A percentile compares a stretch with the other conserved stretches of the same genome.
Evolutionary conservation across 441 rosid genomes (phyloP).

Genomic region (Pelargonium cotyledonis): DNA sequence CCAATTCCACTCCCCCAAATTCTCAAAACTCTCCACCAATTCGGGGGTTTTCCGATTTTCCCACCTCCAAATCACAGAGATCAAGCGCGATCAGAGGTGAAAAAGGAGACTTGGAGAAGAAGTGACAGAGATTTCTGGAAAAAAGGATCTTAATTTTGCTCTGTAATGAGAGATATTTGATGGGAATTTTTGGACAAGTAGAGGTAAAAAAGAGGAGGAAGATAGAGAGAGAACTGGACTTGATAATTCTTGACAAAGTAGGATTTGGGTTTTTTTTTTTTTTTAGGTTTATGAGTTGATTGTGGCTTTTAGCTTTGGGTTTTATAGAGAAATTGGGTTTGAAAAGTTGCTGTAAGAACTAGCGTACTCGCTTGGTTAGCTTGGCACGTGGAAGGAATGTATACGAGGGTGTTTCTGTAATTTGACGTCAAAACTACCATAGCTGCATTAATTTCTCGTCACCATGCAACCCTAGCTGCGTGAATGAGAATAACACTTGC

Average conservation of each 20-base stretch:
- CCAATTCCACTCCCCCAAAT: slow-evolving; percentile 3
- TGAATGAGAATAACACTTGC: too few relatives aligned
- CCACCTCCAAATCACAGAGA: slow-evolving; percentile 5
- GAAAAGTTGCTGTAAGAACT: too few relatives aligned
- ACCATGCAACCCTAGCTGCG: too few relatives aligned
- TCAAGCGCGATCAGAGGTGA: slow-evolving; percentile 1
- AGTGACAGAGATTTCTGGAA: neutral
- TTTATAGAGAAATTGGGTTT: too few relatives aligned
- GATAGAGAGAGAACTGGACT: neutral
- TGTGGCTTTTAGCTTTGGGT: too few relatives aligned
- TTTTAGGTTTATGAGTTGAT: too few relatives aligned
- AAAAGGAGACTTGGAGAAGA: neutral
- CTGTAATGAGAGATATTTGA: neutral
- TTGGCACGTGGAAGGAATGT: too few relatives aligned
- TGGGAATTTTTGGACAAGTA: neutral
- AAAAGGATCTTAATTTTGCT: neutral
- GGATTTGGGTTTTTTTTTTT: too few relatives aligned
- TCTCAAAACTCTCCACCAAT: neutral
- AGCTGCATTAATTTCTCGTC: too few relatives aligned
- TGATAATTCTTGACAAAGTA: neutral
- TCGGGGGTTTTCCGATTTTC: neutral
- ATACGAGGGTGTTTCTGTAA: too few relatives aligned
- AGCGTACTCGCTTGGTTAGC: too few relatives aligned
- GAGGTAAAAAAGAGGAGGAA: neutral
- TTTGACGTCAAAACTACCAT: too few relatives aligned